A percentile compares a stretch with the other conserved stretches of the same genome.
Evolutionary conservation across 2,329 filamentous ascomycete genomes (phyloP).

Genomic region (Beauveria bassiana): DNA sequence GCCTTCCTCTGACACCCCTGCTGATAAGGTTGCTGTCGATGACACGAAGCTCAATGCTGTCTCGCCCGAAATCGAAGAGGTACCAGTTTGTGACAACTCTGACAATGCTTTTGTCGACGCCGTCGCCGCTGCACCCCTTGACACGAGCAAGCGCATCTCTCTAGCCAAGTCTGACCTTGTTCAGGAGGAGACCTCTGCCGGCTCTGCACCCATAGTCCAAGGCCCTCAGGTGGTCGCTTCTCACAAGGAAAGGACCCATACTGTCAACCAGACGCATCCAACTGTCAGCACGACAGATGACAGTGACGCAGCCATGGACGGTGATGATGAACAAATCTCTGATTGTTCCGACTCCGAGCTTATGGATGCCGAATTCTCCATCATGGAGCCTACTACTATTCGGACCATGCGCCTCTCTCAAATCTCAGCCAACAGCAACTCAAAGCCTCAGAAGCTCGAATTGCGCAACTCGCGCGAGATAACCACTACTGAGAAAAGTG

Average conservation of each 20-base stretch:
- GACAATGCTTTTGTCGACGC: neutral
- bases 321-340: conserved; percentile 4
- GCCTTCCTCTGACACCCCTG: neutral
- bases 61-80: neutral
- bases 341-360: conserved; percentile 6
- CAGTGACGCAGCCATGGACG: conserved; percentile 3
- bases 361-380: conserved; percentile 7
- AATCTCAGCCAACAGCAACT: neutral
- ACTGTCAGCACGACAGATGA: neutral
- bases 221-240: too few species aligned
- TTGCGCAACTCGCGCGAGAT: conserved; percentile 7
- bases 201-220: neutral
- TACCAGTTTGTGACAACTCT: neutral
- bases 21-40: neutral
- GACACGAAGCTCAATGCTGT: neutral
- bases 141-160: neutral
- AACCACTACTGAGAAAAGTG: neutral
- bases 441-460: conserved; percentile 14
- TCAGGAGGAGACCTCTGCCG: neutral
- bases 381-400: conserved; percentile 2
- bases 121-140: neutral
- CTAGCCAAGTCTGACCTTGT: neutral
- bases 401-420: conserved; percentile 6
- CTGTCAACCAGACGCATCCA: neutral
- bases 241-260: too few species aligned